Evolutionary conservation across 2,329 filamentous ascomycete species (phyloP), one percentile per base, ranked within the genome.

Genomic region (Exophiala bonariae): DNA sequence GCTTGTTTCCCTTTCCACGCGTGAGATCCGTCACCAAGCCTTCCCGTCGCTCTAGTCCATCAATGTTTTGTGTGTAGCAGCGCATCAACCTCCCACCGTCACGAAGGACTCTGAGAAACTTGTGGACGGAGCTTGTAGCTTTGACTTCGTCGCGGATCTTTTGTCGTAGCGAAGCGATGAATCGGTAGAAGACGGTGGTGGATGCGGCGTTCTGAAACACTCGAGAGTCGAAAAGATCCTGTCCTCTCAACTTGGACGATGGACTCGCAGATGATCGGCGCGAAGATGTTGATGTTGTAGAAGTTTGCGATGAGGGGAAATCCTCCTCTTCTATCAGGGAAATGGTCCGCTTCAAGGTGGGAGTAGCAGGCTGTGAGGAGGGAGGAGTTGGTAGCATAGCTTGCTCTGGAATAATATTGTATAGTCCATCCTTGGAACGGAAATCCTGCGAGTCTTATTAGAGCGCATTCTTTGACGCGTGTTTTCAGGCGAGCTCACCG

Each of bases 1-100:
- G 76, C 32, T 79, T 75, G 56, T 75, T 81, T 1, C 85, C 85
- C 1, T 81, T 78, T 0, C 85, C 85, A 23, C 78, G 73, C 9
- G 72, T 68, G 7, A 88, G 71, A 44, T 82, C 77, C 0, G 82
- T 86, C 13, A 76, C 80, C 3, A 88, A 70, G 3, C 84, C 85
- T 34, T 86, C 82, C 47, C 85, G 82, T 59, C 83, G 81, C 61
- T 89, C 85, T 5, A 89, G 79, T 52, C 82, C 81, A 56, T 89
- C 85, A 55, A 89, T 88, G 54, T 88, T 89, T 57, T 89, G 85
- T 0, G 85, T 88, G 59, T 89, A 89, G 59, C 84, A 86, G 31
- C 85, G 73, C 23, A 87, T 82, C 4, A 89, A 72, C 54, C 85
- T 84, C 3, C 83, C 82, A 3, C 79, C 76, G 60, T 87, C 82